phyloP scores from a whole-genome alignment of 192 early-diverging fungal genomes.

The Dissophora ornata region DNA sequence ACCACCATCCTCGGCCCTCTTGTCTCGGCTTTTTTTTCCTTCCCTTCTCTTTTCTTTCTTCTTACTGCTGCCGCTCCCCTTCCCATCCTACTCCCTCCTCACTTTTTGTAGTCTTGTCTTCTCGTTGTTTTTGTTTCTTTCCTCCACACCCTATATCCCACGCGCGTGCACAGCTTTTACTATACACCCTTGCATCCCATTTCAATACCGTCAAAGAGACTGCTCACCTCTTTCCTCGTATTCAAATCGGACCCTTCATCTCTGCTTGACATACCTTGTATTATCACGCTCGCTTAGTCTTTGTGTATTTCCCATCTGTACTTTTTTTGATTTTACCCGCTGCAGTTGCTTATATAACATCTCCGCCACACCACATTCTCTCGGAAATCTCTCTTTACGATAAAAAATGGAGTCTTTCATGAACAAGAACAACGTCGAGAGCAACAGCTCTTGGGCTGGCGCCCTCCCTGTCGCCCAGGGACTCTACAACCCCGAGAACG shows the following conservation, averaged over 20 bases:
- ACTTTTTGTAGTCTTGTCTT: background rate
- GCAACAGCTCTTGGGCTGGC: constrained; percentile 80
- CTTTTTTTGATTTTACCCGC: too few species aligned
- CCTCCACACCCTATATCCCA: too few species aligned
- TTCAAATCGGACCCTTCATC: constrained; percentile 13
- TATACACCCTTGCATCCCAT: constrained; percentile 4
- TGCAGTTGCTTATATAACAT: too few species aligned
- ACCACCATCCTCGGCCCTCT: constrained; percentile 9
- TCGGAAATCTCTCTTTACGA: too few species aligned
- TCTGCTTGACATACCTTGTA: constrained; percentile 22
- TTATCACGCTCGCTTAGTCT: too few species aligned
- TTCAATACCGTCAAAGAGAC: constrained; percentile 22
- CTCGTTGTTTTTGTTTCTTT: background rate
- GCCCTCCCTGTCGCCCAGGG: constrained; percentile 88
- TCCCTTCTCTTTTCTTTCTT: background rate
- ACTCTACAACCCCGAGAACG: constrained; percentile 87
- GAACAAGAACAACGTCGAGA: constrained; percentile 54
- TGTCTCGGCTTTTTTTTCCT: constrained; percentile 25
- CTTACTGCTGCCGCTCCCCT: constrained; percentile 2
- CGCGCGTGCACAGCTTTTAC: too few species aligned
- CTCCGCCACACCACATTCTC: too few species aligned
- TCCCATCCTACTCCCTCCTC: constrained; percentile 6
- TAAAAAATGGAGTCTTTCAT: constrained; percentile 39
- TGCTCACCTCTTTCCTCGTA: constrained; percentile 32
- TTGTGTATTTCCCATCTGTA: too few species aligned